phyloP scores from a whole-genome alignment of 139 green algal genomes.

The Chara braunii region DNA sequence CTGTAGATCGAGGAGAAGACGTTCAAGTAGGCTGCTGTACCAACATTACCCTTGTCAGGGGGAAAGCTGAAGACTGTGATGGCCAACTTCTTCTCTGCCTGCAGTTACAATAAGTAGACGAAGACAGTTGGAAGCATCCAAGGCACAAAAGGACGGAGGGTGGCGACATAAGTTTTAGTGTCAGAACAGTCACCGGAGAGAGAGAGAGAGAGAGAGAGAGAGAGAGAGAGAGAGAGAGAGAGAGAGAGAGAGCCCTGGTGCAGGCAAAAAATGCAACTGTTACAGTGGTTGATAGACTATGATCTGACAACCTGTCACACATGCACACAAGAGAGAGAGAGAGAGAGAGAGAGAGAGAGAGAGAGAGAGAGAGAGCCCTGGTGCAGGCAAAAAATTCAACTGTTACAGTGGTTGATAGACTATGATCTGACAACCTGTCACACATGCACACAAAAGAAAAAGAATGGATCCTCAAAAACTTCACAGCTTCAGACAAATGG shows the following conservation, averaged over 20 bases:
- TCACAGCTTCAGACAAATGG: too few species aligned
- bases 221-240: not conserved
- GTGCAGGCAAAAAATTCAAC: too few species aligned
- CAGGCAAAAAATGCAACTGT: too few species aligned
- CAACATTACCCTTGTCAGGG: conserved; percentile 99
- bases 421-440: too few species aligned
- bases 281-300: too few species aligned
- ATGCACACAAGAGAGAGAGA: too few species aligned
- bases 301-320: too few species aligned
- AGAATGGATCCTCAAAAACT: too few species aligned
- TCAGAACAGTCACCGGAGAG: not conserved
- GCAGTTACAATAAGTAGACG: conserved; percentile 19
- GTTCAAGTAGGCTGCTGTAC: conserved; percentile 98
- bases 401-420: too few species aligned
- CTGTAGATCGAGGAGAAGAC: conserved; percentile 95
- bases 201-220: not conserved
- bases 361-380: too few species aligned
- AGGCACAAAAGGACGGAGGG: conserved; percentile 60
- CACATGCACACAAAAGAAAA: too few species aligned
- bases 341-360: too few species aligned
- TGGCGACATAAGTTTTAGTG: not conserved
- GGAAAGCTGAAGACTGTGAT: conserved; percentile 99
- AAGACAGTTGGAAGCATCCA: conserved; percentile 90
- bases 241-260: not conserved
- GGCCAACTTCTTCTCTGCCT: conserved; percentile 88